Conservation (phyloP, 148 eudicot genomes). For the Silene conica region DNA sequence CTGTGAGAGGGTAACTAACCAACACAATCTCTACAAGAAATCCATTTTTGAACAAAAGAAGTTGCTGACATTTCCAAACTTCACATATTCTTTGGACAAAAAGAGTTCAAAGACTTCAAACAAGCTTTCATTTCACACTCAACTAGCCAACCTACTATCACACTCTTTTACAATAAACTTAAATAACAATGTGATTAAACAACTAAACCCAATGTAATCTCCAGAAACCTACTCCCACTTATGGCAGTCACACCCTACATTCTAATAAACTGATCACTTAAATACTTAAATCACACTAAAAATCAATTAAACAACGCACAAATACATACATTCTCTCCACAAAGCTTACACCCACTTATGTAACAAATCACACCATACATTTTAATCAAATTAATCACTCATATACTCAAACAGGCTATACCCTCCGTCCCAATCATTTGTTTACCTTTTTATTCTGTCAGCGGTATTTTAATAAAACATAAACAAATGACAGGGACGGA, state of each 20-base stretch:
- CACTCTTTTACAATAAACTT: neutral
- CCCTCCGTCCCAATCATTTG: too few species aligned
- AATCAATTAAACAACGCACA: slow-evolving; percentile 5
- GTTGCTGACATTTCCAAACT: neutral
- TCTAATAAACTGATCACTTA: neutral
- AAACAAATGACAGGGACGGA: too few species aligned
- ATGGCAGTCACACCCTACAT: neutral
- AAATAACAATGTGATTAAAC: neutral
- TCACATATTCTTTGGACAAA: neutral
- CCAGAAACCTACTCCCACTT: neutral
- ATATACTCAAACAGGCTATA: too few species aligned
- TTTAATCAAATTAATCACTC: neutral
- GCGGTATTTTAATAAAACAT: too few species aligned
- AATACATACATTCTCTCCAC: neutral
- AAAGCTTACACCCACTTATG: neutral
- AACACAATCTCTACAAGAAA: neutral
- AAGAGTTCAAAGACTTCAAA: too few species aligned
- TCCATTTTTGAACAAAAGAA: neutral
- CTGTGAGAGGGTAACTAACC: neutral
- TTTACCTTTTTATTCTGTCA: too few species aligned
- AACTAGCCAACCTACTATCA: neutral
- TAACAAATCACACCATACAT: neutral
- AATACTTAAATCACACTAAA: neutral
- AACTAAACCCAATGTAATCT: neutral
- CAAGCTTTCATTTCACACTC: too few species aligned